A percentile compares a stretch with the other conserved stretches of the same genome.
Evolutionary conservation across 1,139 yeast species (phyloP).

Genomic region (Protomyces macrosporus): DNA sequence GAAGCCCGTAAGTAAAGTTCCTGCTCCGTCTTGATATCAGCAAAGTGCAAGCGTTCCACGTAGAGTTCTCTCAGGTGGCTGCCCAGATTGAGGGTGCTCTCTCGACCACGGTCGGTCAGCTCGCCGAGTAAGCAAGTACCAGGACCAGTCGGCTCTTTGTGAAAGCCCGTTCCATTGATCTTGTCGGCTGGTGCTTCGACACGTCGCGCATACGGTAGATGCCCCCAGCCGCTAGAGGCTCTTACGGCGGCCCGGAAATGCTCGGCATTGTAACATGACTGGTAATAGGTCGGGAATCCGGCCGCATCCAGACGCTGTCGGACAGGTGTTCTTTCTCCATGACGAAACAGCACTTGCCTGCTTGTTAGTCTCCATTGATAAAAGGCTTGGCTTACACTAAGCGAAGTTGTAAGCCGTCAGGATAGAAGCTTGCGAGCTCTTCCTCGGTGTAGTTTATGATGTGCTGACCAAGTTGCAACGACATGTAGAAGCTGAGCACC

Average conservation of each 20-base stretch:
- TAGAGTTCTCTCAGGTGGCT: slow-evolving; percentile 31
- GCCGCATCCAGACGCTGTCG: slow-evolving; percentile 32
- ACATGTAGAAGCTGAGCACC: neutral
- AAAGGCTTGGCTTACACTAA: neutral
- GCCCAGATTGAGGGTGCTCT: slow-evolving; percentile 31
- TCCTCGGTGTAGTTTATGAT: slow-evolving; percentile 15
- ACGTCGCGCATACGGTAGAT: slow-evolving; percentile 11
- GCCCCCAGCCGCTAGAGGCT: slow-evolving; percentile 1
- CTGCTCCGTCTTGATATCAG: slow-evolving; percentile 28
- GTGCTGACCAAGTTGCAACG: neutral
- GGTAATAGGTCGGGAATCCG: slow-evolving; percentile 33
- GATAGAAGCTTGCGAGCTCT: slow-evolving; percentile 30
- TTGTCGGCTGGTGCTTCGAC: slow-evolving; percentile 10
- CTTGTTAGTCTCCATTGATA: neutral
- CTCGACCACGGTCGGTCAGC: slow-evolving; percentile 33
- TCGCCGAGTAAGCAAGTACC: slow-evolving; percentile 32
- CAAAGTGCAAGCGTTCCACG: slow-evolving; percentile 31
- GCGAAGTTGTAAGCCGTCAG: slow-evolving; percentile 29
- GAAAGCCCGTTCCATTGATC: neutral
- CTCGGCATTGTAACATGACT: slow-evolving; percentile 32
- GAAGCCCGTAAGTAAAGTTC: slow-evolving; percentile 31
- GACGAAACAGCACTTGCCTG: slow-evolving; percentile 31
- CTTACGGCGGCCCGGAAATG: slow-evolving; percentile 28
- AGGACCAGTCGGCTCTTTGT: neutral
- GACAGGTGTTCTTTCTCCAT: slow-evolving; percentile 34